Evolutionary conservation across 179 eudicot species (phyloP), one percentile per base, ranked within the genome.

Genomic region (Sideroxylon spinosum): DNA sequence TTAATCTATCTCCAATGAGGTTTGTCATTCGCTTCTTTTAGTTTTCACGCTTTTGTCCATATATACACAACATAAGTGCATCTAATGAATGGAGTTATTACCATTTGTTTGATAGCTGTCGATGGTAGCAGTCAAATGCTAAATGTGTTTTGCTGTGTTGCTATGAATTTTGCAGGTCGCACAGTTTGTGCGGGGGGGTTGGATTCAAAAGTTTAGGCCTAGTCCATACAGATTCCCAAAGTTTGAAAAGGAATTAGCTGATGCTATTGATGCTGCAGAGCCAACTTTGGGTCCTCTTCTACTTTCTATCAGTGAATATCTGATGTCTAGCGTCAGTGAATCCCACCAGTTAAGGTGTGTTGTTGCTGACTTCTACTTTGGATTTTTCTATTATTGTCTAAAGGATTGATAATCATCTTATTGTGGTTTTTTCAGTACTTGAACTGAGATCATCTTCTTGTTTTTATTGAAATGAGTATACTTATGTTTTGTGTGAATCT

Each of bases 221-320:
- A 92, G 89, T 77, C 76, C 87, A 28, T 96, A 92, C 79, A 87
- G 86, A 82, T 96, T 96, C 81, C 99, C 98, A 14, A 89, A 96
- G 71, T 66, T 96, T 44, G 85, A 84, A 59, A 90, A 89, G 89
- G 95, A 90, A 25, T 73, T 91, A 73, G 78, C 77, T 64, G 95
- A 94, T 89, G 98, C 99, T 78, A 84, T 94, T 82, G 90, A 88
- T 80, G 97, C 97, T 75, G 99, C 98, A 78, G 99, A 98, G 79
- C 83, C 93, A 66, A 78, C 85, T 60, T 84, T 96, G 86, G 99
- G 99, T 37, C 96, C 97, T 62, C 56, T 61, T 53, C 82, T 96
- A 80, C 92, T 94, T 68, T 91, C 96, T 37, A 96, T 96, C 97
- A 96, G 99, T 84, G 97, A 96, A 90, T 96, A 87, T 85, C 81